These are phyloP conservation scores for Hypericum perforatum DNA, from an alignment of 345 rosid species.

Conservation along the genomic window DNA sequence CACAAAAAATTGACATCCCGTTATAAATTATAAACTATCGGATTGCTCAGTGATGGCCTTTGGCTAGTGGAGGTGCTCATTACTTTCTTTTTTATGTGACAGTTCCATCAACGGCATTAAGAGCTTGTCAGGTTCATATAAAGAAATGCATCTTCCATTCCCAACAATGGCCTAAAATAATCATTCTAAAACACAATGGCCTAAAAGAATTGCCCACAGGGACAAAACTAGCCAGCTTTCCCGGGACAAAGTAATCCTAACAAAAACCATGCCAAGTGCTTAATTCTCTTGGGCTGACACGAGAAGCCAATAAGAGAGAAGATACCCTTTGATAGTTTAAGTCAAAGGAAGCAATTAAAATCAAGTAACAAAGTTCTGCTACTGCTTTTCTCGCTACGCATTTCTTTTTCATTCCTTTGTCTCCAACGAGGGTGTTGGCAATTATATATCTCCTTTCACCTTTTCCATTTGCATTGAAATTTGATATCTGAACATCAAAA, in stretches of 20 bases:
- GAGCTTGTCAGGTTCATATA: no score
- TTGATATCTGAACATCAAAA: no score
- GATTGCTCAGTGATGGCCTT: no score
- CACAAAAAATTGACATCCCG: no score
- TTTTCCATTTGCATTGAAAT: background rate
- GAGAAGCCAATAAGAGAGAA: conserved; percentile 13
- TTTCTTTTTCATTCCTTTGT: conserved; percentile 18
- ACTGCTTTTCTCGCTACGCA: conserved; percentile 11
- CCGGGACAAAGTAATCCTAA: conserved; percentile 28
- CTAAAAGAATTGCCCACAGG: conserved; percentile 25
- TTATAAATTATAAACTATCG: no score
- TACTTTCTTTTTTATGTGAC: no score
- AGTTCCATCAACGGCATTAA: no score
- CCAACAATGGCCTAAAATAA: conserved; percentile 9
- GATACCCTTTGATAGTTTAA: conserved; percentile 5
- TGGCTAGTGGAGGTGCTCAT: no score
- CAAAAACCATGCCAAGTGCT: background rate
- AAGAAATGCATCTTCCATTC: no score
- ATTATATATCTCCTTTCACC: conserved; percentile 8
- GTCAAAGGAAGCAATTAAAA: conserved; percentile 3
- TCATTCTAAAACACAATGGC: no score
- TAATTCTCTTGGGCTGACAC: conserved; percentile 1
- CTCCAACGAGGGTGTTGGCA: conserved; percentile 17
- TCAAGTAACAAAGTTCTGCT: conserved; percentile 35
- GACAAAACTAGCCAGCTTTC: conserved; percentile 45